A percentile compares a stretch with the other conserved stretches of the same genome.
These are phyloP conservation scores for Hansenula sp. DNA, from an alignment of 1,139 yeast genomes.

Conservation along the genomic window DNA sequence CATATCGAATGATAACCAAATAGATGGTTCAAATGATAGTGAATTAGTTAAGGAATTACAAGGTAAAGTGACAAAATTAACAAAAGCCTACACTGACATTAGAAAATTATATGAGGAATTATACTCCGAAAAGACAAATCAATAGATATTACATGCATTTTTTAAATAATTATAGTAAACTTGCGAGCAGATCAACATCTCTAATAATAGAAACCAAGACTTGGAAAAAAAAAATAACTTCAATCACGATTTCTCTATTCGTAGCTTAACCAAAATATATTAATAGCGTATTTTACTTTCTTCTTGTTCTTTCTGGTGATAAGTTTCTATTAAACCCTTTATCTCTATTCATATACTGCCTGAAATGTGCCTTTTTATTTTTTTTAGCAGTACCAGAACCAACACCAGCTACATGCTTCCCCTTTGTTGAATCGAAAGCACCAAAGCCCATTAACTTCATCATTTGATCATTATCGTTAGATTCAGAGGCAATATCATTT, in stretches of 20 bases:
- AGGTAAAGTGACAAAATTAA: conserved; percentile 44
- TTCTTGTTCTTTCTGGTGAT: conserved; percentile 41
- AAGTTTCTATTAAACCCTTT: conserved; percentile 61
- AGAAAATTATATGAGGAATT: conserved; percentile 60
- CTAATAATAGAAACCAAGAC: too few species aligned
- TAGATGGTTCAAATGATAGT: conserved; percentile 16
- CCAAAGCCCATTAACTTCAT: conserved; percentile 60
- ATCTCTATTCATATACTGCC: conserved; percentile 66
- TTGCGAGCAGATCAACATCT: too few species aligned
- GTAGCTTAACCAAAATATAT: too few species aligned
- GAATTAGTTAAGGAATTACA: conserved; percentile 33
- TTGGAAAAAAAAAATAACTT: too few species aligned
- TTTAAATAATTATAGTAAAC: too few species aligned
- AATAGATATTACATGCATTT: conserved; percentile 13
- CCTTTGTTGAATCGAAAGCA: conserved; percentile 58
- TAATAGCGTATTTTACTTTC: background rate
- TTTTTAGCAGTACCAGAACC: conserved; percentile 44
- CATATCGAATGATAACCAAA: conserved; percentile 11
- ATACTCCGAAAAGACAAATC: conserved; percentile 46
- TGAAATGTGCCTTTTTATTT: conserved; percentile 43
- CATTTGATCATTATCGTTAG: conserved; percentile 21
- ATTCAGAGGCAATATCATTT: conserved; percentile 9
- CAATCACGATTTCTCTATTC: too few species aligned
- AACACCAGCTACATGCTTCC: conserved; percentile 48
- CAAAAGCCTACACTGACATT: conserved; percentile 56